These are phyloP conservation scores for Poa annua DNA, from an alignment of 176 grass and related monocot species.

Conservation along the genomic window DNA sequence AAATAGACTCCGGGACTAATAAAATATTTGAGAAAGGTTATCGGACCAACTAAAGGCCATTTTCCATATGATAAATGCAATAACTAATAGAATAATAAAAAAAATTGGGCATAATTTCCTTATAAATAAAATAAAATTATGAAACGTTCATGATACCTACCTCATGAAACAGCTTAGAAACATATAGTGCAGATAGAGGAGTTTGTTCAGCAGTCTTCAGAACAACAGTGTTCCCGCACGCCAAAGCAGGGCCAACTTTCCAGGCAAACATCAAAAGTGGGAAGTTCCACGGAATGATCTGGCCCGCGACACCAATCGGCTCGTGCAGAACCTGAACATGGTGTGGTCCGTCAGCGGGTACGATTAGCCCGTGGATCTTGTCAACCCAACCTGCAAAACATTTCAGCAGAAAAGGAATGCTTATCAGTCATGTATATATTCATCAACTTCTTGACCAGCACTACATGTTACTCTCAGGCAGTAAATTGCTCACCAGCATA, in stretches of 20 bases:
- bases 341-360: constrained; percentile 85
- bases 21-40: not conserved
- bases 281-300: constrained; percentile 99
- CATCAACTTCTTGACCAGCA: not conserved
- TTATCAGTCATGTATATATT: not conserved
- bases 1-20: no score
- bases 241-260: constrained; percentile 97
- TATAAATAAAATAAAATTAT: not conserved
- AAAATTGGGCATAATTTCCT: not conserved
- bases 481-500: constrained; percentile 62
- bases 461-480: not conserved
- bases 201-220: constrained; percentile 95
- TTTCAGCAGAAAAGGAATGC: constrained; percentile 1
- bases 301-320: constrained; percentile 80
- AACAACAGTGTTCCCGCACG: constrained; percentile 84
- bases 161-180: constrained; percentile 79
- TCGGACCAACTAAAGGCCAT: no score
- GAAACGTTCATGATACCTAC: constrained; percentile 37
- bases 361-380: constrained; percentile 92
- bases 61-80: no score
- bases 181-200: constrained; percentile 81
- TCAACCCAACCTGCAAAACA: constrained; percentile 68
- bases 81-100: no score
- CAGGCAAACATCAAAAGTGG: constrained; percentile 92
- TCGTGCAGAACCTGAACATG: constrained; percentile 93